Evolutionary conservation across 768 basidiomycete genomes (phyloP).

Genomic region (Panellus pusillus): DNA sequence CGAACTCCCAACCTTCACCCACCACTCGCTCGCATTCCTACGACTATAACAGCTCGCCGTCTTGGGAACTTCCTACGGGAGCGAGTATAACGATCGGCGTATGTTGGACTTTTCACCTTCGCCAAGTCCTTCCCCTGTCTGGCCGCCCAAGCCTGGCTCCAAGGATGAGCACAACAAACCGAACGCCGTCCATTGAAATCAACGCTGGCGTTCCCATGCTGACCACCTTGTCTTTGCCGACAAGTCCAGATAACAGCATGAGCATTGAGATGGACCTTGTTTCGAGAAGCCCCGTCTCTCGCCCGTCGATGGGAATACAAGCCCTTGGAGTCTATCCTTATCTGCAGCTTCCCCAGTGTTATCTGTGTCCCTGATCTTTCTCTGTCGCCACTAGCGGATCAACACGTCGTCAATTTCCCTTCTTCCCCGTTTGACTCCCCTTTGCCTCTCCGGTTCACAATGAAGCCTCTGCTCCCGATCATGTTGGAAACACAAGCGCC

Average conservation of each 20-base stretch:
- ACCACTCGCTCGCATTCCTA: slow-evolving; percentile 20
- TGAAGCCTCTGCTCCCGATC: slow-evolving; percentile 1
- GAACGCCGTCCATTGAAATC: slow-evolving; percentile 26
- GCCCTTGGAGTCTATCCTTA: slow-evolving; percentile 17
- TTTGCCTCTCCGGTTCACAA: slow-evolving; percentile 22
- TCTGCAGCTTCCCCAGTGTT: slow-evolving; percentile 17
- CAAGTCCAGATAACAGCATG: slow-evolving; percentile 23
- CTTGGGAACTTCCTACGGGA: slow-evolving; percentile 31
- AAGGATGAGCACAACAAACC: slow-evolving; percentile 9
- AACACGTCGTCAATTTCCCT: slow-evolving; percentile 19
- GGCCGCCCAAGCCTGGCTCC: slow-evolving; percentile 11
- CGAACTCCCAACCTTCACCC: slow-evolving; percentile 17
- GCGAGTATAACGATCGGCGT: slow-evolving; percentile 19
- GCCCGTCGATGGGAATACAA: slow-evolving; percentile 17
- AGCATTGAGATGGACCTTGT: slow-evolving; percentile 12
- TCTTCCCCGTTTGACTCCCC: slow-evolving; percentile 20
- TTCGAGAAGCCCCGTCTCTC: slow-evolving; percentile 16
- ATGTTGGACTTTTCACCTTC: slow-evolving; percentile 13
- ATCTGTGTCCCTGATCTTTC: slow-evolving; percentile 14
- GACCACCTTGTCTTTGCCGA: slow-evolving; percentile 31
- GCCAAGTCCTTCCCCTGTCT: slow-evolving; percentile 17
- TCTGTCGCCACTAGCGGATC: slow-evolving; percentile 9
- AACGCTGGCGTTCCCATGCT: slow-evolving; percentile 22
- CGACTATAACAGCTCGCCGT: slow-evolving; percentile 24
- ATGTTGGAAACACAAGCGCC: slow-evolving; percentile 24